Evolutionary conservation across 2,329 filamentous ascomycete genomes (phyloP).

Genomic region (Xylaria sp.): DNA sequence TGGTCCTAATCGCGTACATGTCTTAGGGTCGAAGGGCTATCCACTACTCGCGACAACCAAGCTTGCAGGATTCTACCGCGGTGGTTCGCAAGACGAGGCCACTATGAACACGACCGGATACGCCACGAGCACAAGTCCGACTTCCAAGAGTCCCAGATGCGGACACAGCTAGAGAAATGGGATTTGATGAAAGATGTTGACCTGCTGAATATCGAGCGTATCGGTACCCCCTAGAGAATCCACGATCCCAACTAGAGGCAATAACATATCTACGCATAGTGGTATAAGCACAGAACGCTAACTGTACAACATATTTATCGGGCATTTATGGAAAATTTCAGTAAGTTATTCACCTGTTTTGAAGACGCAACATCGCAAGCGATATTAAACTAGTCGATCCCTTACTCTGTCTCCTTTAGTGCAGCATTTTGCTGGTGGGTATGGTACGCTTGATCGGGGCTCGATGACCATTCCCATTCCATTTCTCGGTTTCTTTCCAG

Average conservation of each 20-base stretch:
- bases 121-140: constrained; percentile 61
- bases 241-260: constrained; percentile 54
- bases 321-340: constrained; percentile 51
- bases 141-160: constrained; percentile 60
- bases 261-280: constrained; percentile 61
- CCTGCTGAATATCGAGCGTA: constrained; percentile 64
- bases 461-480: constrained; percentile 52
- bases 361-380: neutral
- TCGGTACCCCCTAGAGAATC: constrained; percentile 55
- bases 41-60: constrained; percentile 64
- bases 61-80: constrained; percentile 61
- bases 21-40: constrained; percentile 55
- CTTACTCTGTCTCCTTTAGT: constrained; percentile 38
- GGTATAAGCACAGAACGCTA: constrained; percentile 51
- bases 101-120: constrained; percentile 61
- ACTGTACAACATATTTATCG: constrained; percentile 48
- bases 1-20: constrained; percentile 52
- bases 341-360: constrained; percentile 16
- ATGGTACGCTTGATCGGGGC: constrained; percentile 56
- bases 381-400: neutral
- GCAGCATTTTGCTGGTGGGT: constrained; percentile 59
- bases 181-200: constrained; percentile 50
- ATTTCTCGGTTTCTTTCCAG: constrained; percentile 57
- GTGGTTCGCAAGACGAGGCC: constrained; percentile 60
- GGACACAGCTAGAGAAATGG: neutral